Conservation (phyloP, 495 filamentous ascomycete species). For the Penicillium paradoxum region DNA sequence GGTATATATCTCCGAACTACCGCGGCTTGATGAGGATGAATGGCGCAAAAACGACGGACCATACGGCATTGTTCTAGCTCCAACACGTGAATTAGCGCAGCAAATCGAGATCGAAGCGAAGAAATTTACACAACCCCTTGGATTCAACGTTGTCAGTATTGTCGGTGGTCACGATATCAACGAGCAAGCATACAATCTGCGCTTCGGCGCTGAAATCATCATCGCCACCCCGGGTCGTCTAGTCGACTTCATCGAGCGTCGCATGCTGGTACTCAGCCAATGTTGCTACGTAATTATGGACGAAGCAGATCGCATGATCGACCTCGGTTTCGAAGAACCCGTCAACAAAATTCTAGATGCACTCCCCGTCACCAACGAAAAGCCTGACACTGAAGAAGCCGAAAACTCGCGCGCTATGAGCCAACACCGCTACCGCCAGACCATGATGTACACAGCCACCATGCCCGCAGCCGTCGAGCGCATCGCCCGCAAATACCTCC, state of each 20-base stretch:
- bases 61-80: slow-evolving; percentile 92
- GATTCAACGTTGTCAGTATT: slow-evolving; percentile 94
- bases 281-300: slow-evolving; percentile 99
- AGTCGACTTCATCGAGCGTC: slow-evolving; percentile 92
- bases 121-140: slow-evolving; percentile 87
- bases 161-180: slow-evolving; percentile 95
- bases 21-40: slow-evolving; percentile 75
- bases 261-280: slow-evolving; percentile 85
- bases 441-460: slow-evolving; percentile 99
- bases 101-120: slow-evolving; percentile 94
- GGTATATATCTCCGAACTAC: slow-evolving; percentile 94
- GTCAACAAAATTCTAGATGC: slow-evolving; percentile 98
- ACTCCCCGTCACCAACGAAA: slow-evolving; percentile 91
- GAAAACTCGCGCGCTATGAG: slow-evolving; percentile 84
- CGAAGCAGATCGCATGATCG: slow-evolving; percentile 99
- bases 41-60: slow-evolving; percentile 85
- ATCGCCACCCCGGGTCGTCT: slow-evolving; percentile 97
- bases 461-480: slow-evolving; percentile 94
- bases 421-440: slow-evolving; percentile 85
- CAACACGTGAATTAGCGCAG: slow-evolving; percentile 96
- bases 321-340: slow-evolving; percentile 95
- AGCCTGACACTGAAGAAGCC: slow-evolving; percentile 91
- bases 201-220: slow-evolving; percentile 97
- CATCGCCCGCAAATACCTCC: slow-evolving; percentile 93
- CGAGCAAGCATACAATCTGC: slow-evolving; percentile 86